These are phyloP conservation scores for Senna siamea DNA, from an alignment of 306 rosid genomes.

Conservation along the genomic window DNA sequence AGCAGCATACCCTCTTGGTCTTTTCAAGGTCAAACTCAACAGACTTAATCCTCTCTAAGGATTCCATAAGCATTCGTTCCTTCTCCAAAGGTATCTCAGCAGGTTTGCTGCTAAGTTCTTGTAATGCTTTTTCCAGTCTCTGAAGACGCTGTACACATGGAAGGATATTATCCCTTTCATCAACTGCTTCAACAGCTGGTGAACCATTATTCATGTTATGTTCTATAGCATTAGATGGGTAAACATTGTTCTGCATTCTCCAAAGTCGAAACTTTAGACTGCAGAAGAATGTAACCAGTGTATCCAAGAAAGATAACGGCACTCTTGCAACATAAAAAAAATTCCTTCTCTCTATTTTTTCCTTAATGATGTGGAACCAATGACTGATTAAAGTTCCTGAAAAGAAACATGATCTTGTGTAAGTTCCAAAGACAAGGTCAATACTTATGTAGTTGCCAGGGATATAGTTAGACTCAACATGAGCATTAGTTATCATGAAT, in stretches of 20 bases:
- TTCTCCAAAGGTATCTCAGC: constrained; percentile 80
- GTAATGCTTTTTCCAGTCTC: constrained; percentile 68
- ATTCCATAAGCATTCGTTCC: constrained; percentile 79
- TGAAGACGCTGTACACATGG: constrained; percentile 82
- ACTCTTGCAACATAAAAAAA: constrained; percentile 46
- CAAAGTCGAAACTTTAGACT: constrained; percentile 58
- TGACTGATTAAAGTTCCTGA: constrained; percentile 54
- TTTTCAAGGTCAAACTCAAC: constrained; percentile 90
- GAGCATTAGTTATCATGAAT: constrained; percentile 13
- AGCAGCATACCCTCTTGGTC: constrained; percentile 81
- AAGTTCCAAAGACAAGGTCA: constrained; percentile 24
- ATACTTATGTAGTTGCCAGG: constrained; percentile 24
- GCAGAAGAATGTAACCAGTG: constrained; percentile 53
- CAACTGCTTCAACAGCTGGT: constrained; percentile 52
- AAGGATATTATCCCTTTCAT: constrained; percentile 60
- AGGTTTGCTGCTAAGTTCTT: constrained; percentile 74
- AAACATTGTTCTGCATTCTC: constrained; percentile 66
- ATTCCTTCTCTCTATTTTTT: constrained; percentile 56
- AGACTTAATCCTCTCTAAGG: constrained; percentile 85
- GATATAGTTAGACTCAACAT: constrained; percentile 21
- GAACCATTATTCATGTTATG: constrained; percentile 45
- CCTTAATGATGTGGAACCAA: constrained; percentile 53
- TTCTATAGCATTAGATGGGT: constrained; percentile 60
- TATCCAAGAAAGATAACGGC: constrained; percentile 59
- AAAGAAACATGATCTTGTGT: constrained; percentile 25